phyloP scores from a whole-genome alignment of 106 monocot species.

The Platanthera zijinensis region DNA sequence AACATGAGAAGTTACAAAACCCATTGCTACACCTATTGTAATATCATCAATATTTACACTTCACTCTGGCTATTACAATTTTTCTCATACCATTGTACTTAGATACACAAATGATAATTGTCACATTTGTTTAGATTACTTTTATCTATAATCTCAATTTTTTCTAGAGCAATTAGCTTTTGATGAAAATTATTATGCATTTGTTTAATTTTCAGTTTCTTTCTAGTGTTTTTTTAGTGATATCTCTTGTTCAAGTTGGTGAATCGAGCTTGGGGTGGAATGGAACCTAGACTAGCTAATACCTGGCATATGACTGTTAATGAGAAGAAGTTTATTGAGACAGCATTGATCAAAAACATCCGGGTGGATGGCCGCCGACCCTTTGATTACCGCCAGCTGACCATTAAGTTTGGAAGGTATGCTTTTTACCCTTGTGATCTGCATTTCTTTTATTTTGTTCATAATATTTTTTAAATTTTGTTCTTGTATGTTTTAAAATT shows the following conservation, averaged over 20 bases:
- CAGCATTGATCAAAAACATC: slow-evolving; percentile 46
- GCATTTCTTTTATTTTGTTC: neutral
- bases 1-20: no score
- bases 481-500: neutral
- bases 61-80: neutral
- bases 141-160: neutral
- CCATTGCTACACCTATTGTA: no score
- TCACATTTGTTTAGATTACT: neutral
- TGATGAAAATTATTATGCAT: neutral
- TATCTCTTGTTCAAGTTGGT: neutral
- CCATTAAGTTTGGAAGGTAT: slow-evolving; percentile 70
- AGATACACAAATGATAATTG: neutral
- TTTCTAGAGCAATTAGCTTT: neutral
- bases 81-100: neutral
- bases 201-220: neutral
- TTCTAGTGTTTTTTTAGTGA: neutral
- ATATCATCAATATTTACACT: no score
- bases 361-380: slow-evolving; percentile 74
- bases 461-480: neutral
- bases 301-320: slow-evolving; percentile 51
- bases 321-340: slow-evolving; percentile 84
- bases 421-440: neutral
- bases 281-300: slow-evolving; percentile 17
- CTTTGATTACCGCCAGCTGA: slow-evolving; percentile 68
- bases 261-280: neutral